Conservation (phyloP, 768 basidiomycete genomes). For the Boletus fagicola region DNA sequence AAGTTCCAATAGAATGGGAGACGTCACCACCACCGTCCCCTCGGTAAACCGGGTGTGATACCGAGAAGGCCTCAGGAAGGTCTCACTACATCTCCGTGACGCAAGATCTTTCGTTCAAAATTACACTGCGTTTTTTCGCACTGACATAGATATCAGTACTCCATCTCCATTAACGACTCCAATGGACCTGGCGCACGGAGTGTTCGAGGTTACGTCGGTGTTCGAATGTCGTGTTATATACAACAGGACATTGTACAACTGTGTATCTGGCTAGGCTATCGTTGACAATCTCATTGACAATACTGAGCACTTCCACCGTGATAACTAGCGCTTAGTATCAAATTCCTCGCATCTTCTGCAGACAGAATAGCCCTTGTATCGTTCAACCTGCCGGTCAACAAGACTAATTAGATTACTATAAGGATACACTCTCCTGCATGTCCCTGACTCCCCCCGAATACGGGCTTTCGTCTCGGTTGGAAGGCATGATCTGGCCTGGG, state of each 20-base stretch:
- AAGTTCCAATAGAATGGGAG: conserved; percentile 33
- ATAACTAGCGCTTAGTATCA: background rate
- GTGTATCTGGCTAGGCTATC: background rate
- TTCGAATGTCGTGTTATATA: background rate
- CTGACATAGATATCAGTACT: background rate
- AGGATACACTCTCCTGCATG: too few species aligned
- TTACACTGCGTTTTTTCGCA: background rate
- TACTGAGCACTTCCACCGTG: background rate
- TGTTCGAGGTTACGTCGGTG: background rate
- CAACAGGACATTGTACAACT: background rate
- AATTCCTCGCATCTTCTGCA: background rate
- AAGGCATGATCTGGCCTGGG: background rate
- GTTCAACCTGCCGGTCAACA: background rate
- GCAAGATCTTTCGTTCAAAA: background rate
- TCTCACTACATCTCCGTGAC: background rate
- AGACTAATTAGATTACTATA: background rate
- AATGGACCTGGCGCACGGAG: background rate
- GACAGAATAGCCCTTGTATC: background rate
- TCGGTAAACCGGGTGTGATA: background rate
- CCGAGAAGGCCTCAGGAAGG: background rate
- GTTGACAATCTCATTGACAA: background rate
- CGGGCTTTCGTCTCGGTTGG: background rate
- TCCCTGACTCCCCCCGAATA: background rate
- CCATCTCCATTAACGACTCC: background rate
- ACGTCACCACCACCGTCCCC: conserved; percentile 28